Evolutionary conservation across 495 filamentous ascomycete genomes (phyloP), one percentile per base, ranked within the genome.

Genomic region (Penicillium waksmanii): DNA sequence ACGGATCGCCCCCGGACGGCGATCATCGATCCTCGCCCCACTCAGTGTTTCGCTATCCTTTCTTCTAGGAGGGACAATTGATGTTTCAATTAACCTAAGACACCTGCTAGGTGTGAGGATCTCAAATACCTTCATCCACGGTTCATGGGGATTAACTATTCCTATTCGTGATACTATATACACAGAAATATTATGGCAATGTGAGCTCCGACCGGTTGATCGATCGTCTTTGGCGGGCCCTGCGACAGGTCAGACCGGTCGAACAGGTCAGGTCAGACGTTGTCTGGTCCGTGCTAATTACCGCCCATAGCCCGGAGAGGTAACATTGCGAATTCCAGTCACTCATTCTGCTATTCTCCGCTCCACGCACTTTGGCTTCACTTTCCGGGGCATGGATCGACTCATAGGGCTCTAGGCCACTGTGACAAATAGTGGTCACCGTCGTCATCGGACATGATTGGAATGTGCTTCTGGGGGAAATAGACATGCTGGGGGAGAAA

Each of bases 271-370:
- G 46, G 19, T 48, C 46, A 48, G 46, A 48, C 19, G 46, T 48
- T 48, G 46, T 23, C 21, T 48, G 10, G 46, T 48, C 46, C 23
- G 46, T 48, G 46, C 46, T 27, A 0, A 48, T 23, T 3, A 4
- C 21, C 11, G 13, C 42, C 42, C 23, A 48, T 23, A 48, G 19
- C 46, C 46, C 46, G 12, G 44, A 27, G 19, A 27, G 43, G 63
- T 65, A 61, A 47, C 63, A 65, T 61, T 35, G 31, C 47, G 27
- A 31, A 65, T 65, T 65, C 63, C 63, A 65, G 9, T 53, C 18
- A 6, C 27, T 55, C 58, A 49, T 36, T 50, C 34, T 33, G 36
- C 53, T 56, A 51, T 65, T 65, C 62, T 60, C 51, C 53, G 52
- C 56, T 52, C 34, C 23, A 50, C 53, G 58, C 57, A 15, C 49